phyloP scores from a whole-genome alignment of 768 basidiomycete genomes.

The Trametopsis cervina region DNA sequence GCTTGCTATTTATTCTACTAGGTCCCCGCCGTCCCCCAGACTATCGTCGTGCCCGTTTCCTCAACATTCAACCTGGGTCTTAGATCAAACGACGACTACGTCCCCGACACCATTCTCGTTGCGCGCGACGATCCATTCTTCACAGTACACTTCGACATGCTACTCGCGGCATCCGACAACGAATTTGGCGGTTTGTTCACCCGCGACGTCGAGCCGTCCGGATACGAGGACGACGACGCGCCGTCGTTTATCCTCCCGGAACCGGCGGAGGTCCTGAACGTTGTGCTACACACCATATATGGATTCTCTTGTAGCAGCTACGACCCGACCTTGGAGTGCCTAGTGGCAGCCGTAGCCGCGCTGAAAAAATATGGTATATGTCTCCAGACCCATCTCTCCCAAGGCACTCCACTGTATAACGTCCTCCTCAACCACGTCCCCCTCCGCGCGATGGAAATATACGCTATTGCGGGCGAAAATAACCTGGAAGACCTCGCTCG shows the following conservation, averaged over 20 bases:
- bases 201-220: too few relatives aligned
- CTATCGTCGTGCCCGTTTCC: too few relatives aligned
- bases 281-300: slow-evolving; percentile 29
- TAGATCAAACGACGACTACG: too few relatives aligned
- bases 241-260: background rate
- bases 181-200: slow-evolving; percentile 54
- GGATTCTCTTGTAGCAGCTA: slow-evolving; percentile 20
- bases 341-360: slow-evolving; percentile 18
- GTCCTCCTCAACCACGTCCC: slow-evolving; percentile 30
- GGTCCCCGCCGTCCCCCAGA: too few relatives aligned
- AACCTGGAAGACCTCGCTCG: slow-evolving; percentile 33
- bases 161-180: slow-evolving; percentile 60
- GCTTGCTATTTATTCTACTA: too few relatives aligned
- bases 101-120: slow-evolving; percentile 61
- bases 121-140: slow-evolving; percentile 81
- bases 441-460: slow-evolving; percentile 33
- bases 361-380: slow-evolving; percentile 22
- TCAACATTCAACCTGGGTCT: too few relatives aligned
- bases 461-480: slow-evolving; percentile 31
- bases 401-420: slow-evolving; percentile 22
- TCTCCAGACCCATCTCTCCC: slow-evolving; percentile 18
- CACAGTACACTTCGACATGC: slow-evolving; percentile 60
- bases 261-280: slow-evolving; percentile 22
- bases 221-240: background rate
- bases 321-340: slow-evolving; percentile 18